Evolutionary conservation across 169 alveolate species (phyloP), one percentile per base, ranked within the genome.

Genomic region (Theileria equi): DNA sequence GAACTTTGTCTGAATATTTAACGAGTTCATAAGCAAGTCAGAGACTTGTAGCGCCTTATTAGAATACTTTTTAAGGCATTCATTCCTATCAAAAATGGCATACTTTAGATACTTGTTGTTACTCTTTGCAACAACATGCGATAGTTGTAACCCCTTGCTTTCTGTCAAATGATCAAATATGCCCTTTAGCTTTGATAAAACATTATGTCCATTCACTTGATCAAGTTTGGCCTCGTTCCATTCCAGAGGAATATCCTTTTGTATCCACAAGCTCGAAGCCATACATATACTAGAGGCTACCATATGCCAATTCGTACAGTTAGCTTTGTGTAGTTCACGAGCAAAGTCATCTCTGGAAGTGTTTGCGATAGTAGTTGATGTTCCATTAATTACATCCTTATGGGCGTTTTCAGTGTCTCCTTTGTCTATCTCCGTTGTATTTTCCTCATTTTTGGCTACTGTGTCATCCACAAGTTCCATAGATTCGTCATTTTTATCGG

Each of bases 241-340:
- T 62, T 77, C 86, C 35, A 65, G 45, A 13, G 86, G 81, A 41
- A 16, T 40, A 41, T 59, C 55, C 41, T 65, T 65, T 45, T 67
- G 70, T 26, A 57, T 52, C 76, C 79, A 66, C 7, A 77, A n/a
- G 16, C 80, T 45, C 8, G 86, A 44, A 1, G 86, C 81, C 86
- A 77, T 59, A 48, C 86, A 77, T 17, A 77, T 52, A 7, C 74
- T 58, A 19, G 80, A 59, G 23, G 77, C 86, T 4, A 63, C 26
- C 49, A 66, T 50, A 44, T 77, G 52, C 86, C 86, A 77, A 58
- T 74, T 74, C 50, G 29, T 62, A 32, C 50, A 45, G 80, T 74
- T 74, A 19, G 43, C 31, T 21, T 71, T 63, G 21, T 60, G 28
- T 26, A 60, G 44, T 47, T 60, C 53, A 2, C 40, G 10, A 29